phyloP scores from a whole-genome alignment of 441 rosid genomes.

The Corymbia citriodora region DNA sequence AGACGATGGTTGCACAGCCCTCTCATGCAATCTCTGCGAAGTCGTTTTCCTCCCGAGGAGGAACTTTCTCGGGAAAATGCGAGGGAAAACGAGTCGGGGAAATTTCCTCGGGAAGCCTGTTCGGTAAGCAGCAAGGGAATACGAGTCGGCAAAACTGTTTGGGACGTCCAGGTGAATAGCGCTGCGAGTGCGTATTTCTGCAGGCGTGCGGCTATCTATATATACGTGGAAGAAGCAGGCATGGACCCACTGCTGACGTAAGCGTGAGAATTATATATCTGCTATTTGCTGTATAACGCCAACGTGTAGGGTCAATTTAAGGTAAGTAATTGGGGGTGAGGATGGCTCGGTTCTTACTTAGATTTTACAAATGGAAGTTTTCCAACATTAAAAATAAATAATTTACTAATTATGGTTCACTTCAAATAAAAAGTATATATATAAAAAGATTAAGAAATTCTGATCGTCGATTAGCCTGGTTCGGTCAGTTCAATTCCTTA shows the following conservation, averaged over 20 bases:
- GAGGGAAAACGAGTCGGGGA: neutral
- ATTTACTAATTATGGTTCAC: neutral
- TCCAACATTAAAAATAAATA: neutral
- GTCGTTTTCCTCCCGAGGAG: neutral
- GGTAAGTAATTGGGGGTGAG: neutral
- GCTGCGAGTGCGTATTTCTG: neutral
- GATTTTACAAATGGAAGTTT: neutral
- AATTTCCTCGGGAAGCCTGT: neutral
- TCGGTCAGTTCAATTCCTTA: too few relatives aligned
- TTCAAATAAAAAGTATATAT: neutral
- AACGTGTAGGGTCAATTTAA: neutral
- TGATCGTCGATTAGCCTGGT: accelerated
- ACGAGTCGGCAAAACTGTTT: neutral
- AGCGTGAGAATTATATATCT: neutral
- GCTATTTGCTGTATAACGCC: neutral
- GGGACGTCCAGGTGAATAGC: neutral
- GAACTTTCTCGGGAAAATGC: neutral
- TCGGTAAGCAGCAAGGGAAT: neutral
- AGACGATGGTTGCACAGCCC: neutral
- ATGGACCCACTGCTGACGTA: neutral
- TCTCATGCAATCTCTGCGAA: neutral
- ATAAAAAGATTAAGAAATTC: neutral
- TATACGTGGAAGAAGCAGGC: neutral
- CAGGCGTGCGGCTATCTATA: neutral
- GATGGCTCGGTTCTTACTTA: neutral